Conservation (phyloP, 805 yeast species). For the Scheffersomyces ergatensis region DNA sequence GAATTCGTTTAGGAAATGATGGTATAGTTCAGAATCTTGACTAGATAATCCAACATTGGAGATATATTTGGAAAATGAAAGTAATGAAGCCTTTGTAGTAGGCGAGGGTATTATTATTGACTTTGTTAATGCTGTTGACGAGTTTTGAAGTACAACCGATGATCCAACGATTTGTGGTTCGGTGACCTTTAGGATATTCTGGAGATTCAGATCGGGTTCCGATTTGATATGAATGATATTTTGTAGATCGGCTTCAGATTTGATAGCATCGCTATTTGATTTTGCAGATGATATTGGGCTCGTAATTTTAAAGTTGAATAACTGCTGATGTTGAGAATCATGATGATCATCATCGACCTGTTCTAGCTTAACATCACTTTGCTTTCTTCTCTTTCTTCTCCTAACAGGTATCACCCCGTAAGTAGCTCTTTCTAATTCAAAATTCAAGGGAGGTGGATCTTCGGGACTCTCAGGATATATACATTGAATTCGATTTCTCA, state of each 20-base stretch:
- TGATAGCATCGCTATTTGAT: not conserved
- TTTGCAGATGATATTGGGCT: not conserved
- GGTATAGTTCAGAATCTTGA: conserved; percentile 4
- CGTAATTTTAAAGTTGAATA: not conserved
- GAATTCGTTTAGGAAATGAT: conserved; percentile 2
- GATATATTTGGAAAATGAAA: conserved; percentile 1
- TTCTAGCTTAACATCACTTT: not conserved
- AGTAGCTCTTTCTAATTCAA: not conserved
- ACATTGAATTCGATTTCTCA: conserved; percentile 3
- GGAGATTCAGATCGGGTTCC: not conserved
- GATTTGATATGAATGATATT: not conserved
- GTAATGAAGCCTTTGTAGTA: not conserved
- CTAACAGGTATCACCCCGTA: not conserved
- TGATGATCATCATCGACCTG: not conserved
- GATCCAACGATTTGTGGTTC: not conserved
- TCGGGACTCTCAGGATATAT: not conserved
- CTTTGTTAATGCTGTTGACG: too few relatives aligned
- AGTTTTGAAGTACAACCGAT: not conserved
- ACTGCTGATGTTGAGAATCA: not conserved
- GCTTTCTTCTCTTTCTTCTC: not conserved
- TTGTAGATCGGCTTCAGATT: not conserved
- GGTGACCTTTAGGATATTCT: not conserved
- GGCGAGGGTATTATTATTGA: not conserved
- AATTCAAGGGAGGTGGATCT: conserved; percentile 1
- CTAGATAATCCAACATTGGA: conserved; percentile 1